These are phyloP conservation scores for Lavandula angustifolia DNA, from an alignment of 257 asterid species.

Conservation along the genomic window DNA sequence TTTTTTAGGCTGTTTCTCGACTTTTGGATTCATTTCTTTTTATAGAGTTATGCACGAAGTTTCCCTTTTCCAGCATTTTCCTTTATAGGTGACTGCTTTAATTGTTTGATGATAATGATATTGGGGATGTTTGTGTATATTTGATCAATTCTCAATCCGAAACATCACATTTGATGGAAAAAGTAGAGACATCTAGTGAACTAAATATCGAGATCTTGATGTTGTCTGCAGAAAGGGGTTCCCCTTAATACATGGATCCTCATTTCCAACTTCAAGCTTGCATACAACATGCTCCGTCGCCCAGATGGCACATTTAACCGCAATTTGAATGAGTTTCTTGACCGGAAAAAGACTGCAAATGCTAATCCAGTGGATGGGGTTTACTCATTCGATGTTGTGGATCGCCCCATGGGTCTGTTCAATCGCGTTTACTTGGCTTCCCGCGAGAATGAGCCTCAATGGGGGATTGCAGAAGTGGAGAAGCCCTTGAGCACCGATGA, in stretches of 20 bases:
- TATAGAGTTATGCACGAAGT: conserved; percentile 34
- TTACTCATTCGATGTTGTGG: conserved; percentile 67
- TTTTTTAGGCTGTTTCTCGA: conserved; percentile 30
- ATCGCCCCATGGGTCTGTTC: conserved; percentile 62
- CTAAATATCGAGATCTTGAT: conserved; percentile 7
- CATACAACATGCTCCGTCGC: conserved; percentile 69
- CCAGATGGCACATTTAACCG: conserved; percentile 84
- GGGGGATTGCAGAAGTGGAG: conserved; percentile 57
- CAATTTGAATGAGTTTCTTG: conserved; percentile 67
- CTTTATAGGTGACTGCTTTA: conserved; percentile 22
- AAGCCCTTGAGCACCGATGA: conserved; percentile 61
- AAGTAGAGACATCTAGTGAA: neutral
- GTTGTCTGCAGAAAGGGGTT: conserved; percentile 62
- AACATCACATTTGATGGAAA: conserved; percentile 1
- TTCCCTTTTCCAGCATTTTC: conserved; percentile 24
- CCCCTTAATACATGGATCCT: conserved; percentile 88
- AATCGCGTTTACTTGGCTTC: conserved; percentile 58
- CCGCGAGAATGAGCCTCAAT: conserved; percentile 40
- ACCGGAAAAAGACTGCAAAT: conserved; percentile 71
- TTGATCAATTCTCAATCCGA: no score
- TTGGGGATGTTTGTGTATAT: no score
- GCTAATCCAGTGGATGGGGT: conserved; percentile 63
- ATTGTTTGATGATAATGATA: conserved; percentile 16
- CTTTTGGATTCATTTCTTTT: conserved; percentile 36
- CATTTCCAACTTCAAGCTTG: conserved; percentile 75